Evolutionary conservation across 2,329 filamentous ascomycete species (phyloP), one percentile per base, ranked within the genome.

Genomic region (Rutstroemia sp.): DNA sequence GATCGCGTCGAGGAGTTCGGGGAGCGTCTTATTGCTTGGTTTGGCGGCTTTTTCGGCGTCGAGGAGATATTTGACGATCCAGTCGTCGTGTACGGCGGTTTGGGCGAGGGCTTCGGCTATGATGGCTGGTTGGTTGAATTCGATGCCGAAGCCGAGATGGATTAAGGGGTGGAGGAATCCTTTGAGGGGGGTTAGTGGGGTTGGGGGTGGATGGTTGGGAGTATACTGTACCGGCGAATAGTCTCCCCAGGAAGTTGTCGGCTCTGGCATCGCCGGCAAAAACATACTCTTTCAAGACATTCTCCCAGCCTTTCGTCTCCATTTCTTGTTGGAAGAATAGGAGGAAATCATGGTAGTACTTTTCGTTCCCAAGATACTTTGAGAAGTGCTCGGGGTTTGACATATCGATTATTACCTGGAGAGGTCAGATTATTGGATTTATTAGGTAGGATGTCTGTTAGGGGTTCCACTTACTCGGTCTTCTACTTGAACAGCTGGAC

Each of bases 131-230:
- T 95, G 89, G 9, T 79, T 70, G 74, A 90, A 95, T 68, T 95
- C 90, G 38, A 96, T 68, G 4, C 88, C 91, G 67, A 90, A 95
- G 49, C 90, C 88, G 19, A 95, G 78, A 68, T 95, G 89, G 60
- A 96, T 92, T 16, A 94, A 73, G 2, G 90, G 89, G 66, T 95
- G 89, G 2, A 91, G 64, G 60, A 92, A 79, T 0, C 87, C 84
- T 79, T 62, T 39, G 38, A 21, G 19, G 42, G 39, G 39, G 48
- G 8, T 48, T n/a, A 57, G 19, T 12, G 30, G 19, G 3, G 14
- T 19, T 9, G 17, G 14, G 2, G 9, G n/a, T 23, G 25, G 4
- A 17, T 16, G 23, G 21, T n/a, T 19, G 9, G 21, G 12, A 14
- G 21, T 44, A 38, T 38, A 16, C 5, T 72, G 59, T 67, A 78